Conservation (phyloP, 2,329 filamentous ascomycete species). For the Aspergillus ochraceus region DNA sequence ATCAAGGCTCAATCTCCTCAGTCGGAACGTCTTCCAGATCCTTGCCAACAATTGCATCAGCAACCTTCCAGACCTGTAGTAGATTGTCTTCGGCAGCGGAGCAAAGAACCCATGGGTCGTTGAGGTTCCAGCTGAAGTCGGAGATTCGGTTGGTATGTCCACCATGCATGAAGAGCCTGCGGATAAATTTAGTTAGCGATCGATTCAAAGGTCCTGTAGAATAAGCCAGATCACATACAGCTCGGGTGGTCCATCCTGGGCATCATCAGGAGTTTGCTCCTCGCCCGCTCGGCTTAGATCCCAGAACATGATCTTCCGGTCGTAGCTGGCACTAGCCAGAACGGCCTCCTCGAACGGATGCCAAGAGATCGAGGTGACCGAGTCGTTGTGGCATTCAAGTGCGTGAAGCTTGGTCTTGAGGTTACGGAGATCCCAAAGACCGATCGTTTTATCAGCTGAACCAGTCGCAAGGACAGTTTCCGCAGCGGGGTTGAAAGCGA, state of each 20-base stretch:
- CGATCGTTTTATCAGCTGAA: slow-evolving; percentile 92
- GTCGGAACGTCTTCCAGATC: slow-evolving; percentile 73
- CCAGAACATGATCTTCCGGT: slow-evolving; percentile 94
- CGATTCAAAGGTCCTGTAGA: background rate
- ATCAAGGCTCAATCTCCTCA: slow-evolving; percentile 68
- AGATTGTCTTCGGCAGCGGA: slow-evolving; percentile 96
- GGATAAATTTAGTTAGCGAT: slow-evolving; percentile 7
- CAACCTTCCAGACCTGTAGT: slow-evolving; percentile 90
- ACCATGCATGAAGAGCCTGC: slow-evolving; percentile 93
- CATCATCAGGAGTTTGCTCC: slow-evolving; percentile 92
- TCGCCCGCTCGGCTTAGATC: slow-evolving; percentile 88
- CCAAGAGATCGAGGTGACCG: slow-evolving; percentile 91
- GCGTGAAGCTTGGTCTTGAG: slow-evolving; percentile 87
- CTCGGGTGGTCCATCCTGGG: slow-evolving; percentile 91
- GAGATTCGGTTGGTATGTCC: slow-evolving; percentile 96
- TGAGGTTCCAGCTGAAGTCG: slow-evolving; percentile 97
- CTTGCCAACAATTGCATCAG: slow-evolving; percentile 76
- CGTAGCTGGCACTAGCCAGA: slow-evolving; percentile 87
- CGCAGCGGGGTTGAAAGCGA: slow-evolving; percentile 90
- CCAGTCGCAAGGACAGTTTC: slow-evolving; percentile 89
- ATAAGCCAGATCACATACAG: slow-evolving; percentile 60
- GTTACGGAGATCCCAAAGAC: slow-evolving; percentile 91
- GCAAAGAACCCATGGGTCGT: slow-evolving; percentile 94
- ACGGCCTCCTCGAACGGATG: slow-evolving; percentile 88
- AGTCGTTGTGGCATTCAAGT: slow-evolving; percentile 82